phyloP scores from a whole-genome alignment of 140 eudicot genomes.

The Stevia rebaudiana region DNA sequence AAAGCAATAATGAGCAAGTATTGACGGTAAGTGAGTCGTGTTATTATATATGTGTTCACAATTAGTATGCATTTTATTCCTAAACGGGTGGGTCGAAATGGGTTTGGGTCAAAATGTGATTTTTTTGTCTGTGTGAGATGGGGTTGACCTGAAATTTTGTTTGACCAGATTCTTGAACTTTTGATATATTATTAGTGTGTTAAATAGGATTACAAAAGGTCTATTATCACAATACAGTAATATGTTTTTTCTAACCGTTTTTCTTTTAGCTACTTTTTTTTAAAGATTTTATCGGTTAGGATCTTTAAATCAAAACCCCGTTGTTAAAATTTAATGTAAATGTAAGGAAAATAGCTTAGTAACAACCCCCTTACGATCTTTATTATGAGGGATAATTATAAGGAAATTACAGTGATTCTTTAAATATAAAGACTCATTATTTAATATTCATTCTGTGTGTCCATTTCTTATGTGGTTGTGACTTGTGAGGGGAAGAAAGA shows the following conservation, averaged over 20 bases:
- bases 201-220: not conserved
- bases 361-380: no score
- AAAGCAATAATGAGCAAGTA: conserved; percentile 37
- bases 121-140: not conserved
- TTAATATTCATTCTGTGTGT: no score
- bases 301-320: not conserved
- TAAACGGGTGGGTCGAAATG: not conserved
- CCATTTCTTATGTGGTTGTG: no score
- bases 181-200: not conserved
- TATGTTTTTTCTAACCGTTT: not conserved
- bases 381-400: no score
- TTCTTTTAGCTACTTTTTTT: not conserved
- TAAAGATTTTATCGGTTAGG: not conserved
- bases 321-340: no score
- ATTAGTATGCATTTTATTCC: not conserved
- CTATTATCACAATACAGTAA: not conserved
- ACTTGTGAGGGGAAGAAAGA: no score
- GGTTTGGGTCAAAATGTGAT: not conserved
- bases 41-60: not conserved
- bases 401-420: no score
- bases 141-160: not conserved
- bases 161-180: not conserved
- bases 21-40: conserved; percentile 38
- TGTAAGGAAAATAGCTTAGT: no score
- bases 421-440: no score